phyloP scores from a whole-genome alignment of 192 early-diverging fungal species.

The Piromyces finnis region DNA sequence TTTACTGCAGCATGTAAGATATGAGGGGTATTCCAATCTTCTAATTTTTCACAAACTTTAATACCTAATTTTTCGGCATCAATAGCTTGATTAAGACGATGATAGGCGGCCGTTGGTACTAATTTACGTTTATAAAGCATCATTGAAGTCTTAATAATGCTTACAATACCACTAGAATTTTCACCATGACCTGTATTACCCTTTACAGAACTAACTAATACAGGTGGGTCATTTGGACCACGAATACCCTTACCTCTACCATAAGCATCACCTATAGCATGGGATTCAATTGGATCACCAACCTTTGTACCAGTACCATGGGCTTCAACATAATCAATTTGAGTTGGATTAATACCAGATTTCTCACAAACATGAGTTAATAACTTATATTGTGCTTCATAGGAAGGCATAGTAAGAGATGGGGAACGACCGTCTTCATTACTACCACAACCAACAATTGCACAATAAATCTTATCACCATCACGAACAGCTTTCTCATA shows the following conservation, averaged over 20 bases:
- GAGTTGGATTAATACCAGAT: background rate
- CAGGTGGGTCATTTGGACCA: background rate
- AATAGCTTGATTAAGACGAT: slow-evolving; percentile 7
- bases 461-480: slow-evolving; percentile 12
- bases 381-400: background rate
- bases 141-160: slow-evolving; percentile 9
- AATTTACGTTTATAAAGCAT: slow-evolving; percentile 6
- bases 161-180: slow-evolving; percentile 1
- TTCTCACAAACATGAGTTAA: background rate
- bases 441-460: slow-evolving; percentile 9
- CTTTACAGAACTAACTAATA: slow-evolving; percentile 1
- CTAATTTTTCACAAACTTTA: slow-evolving; percentile 6
- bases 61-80: slow-evolving; percentile 5
- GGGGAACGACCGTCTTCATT: slow-evolving; percentile 11
- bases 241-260: background rate
- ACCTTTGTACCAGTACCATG: slow-evolving; percentile 6
- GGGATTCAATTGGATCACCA: slow-evolving; percentile 2
- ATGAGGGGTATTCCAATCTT: slow-evolving; percentile 2
- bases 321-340: background rate
- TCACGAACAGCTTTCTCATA: slow-evolving; percentile 8
- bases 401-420: background rate
- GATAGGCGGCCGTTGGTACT: slow-evolving; percentile 7
- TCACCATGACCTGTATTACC: slow-evolving; percentile 4
- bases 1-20: slow-evolving; percentile 3
- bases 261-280: background rate